phyloP scores from a whole-genome alignment of 1,284 basidiomycete species.

The Pseudomicrostroma phylloplanum region DNA sequence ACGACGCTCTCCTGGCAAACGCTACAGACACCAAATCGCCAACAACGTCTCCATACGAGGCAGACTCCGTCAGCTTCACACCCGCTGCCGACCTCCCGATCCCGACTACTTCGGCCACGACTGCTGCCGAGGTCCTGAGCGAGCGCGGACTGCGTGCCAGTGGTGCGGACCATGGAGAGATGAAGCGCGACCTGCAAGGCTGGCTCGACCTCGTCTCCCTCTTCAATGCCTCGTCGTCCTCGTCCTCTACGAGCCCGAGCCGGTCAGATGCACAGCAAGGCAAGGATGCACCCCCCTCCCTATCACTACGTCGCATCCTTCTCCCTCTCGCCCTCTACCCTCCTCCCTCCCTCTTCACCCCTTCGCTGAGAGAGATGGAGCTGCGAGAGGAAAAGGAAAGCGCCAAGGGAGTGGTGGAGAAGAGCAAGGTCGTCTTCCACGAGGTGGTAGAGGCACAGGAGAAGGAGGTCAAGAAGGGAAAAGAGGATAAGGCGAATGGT shows the following conservation, averaged over 20 bases:
- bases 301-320: not conserved
- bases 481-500: not conserved
- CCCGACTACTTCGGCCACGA: not conserved
- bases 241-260: not conserved
- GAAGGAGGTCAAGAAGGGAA: not conserved
- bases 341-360: conserved; percentile 3
- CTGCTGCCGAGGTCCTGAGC: not conserved
- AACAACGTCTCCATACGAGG: not conserved
- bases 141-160: not conserved
- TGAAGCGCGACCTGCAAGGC: not conserved
- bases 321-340: conserved; percentile 5
- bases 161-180: not conserved
- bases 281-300: not conserved
- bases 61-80: not conserved
- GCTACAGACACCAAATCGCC: not conserved
- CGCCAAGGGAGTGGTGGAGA: not conserved
- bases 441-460: conserved; percentile 1
- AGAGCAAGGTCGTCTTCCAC: not conserved
- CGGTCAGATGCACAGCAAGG: not conserved
- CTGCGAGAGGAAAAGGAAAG: not conserved
- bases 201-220: not conserved
- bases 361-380: not conserved
- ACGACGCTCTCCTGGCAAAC: not conserved
- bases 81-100: not conserved
- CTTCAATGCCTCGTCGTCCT: not conserved